A percentile compares a stretch with the other conserved stretches of the same genome.
Evolutionary conservation across 306 rosid species (phyloP).

Genomic region (Castanea crenata): DNA sequence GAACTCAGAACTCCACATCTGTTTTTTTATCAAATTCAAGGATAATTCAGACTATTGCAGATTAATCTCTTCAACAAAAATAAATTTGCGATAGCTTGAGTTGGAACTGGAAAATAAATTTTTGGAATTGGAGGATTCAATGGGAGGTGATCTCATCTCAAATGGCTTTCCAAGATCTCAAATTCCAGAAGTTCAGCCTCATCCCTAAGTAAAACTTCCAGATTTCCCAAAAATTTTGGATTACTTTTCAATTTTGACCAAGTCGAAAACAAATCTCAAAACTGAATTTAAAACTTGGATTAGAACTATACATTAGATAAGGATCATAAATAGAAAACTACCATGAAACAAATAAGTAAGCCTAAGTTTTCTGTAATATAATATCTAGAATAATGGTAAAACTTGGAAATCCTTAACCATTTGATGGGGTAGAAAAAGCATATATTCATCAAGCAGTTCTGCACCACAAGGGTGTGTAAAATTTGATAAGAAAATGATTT

Average conservation of each 20-base stretch:
- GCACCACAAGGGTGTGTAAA: background rate
- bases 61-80: conserved; percentile 13
- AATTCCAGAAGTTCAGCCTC: conserved; percentile 10
- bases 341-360: conserved; percentile 1
- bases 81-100: background rate
- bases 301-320: background rate
- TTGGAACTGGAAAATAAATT: background rate
- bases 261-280: background rate
- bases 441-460: conserved; percentile 3
- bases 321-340: background rate
- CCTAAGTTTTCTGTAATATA: background rate
- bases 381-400: conserved; percentile 8
- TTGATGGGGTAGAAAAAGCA: background rate
- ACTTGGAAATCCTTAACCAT: conserved; percentile 1
- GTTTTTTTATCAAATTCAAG: conserved; percentile 29
- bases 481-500: background rate
- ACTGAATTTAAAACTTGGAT: background rate
- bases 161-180: background rate
- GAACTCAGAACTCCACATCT: conserved; percentile 78
- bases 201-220: conserved; percentile 4
- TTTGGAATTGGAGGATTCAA: no score
- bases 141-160: no score
- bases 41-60: conserved; percentile 24
- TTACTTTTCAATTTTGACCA: background rate
- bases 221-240: background rate